phyloP scores from a whole-genome alignment of 225 moss, liverwort and hornwort species.

The Climacium dendroides region DNA sequence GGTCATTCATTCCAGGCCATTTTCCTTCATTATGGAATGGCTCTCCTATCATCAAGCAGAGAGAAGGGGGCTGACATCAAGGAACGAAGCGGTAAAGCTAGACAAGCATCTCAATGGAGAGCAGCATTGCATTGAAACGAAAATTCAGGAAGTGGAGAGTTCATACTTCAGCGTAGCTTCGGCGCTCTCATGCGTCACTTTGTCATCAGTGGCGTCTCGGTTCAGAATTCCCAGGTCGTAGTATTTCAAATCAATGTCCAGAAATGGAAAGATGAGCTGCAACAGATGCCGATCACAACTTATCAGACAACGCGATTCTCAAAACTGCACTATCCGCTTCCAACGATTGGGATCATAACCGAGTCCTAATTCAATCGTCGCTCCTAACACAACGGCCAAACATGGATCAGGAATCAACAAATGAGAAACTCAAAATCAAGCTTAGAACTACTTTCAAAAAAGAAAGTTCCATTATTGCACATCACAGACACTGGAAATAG shows the following conservation, averaged over 20 bases:
- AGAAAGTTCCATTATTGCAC: not conserved
- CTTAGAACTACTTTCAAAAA: not conserved
- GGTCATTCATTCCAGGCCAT: not conserved
- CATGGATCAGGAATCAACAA: not conserved
- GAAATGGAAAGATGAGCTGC: slow-evolving; percentile 77
- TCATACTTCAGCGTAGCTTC: slow-evolving; percentile 83
- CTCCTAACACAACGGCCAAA: not conserved
- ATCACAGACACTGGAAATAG: not conserved
- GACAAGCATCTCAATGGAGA: not conserved
- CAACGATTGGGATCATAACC: not conserved
- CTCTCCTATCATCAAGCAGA: not conserved
- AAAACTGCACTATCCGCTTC: not conserved
- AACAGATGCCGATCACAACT: not conserved
- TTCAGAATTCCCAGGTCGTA: slow-evolving; percentile 72
- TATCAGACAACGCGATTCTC: not conserved
- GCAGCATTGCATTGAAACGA: not conserved
- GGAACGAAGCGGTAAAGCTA: not conserved
- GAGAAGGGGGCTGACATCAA: not conserved
- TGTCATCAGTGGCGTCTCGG: slow-evolving; percentile 74
- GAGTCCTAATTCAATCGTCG: not conserved
- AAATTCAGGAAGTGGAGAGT: not conserved
- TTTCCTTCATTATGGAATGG: not conserved
- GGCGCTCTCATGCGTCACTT: slow-evolving; percentile 75
- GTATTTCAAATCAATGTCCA: slow-evolving; percentile 82
- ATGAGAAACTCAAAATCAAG: not conserved